Percentiles rank a stretch among this genome's conserved stretches.
These are phyloP conservation scores for Geotrichum bryndzae DNA, from an alignment of 1,139 yeast species.

Conservation along the genomic window DNA sequence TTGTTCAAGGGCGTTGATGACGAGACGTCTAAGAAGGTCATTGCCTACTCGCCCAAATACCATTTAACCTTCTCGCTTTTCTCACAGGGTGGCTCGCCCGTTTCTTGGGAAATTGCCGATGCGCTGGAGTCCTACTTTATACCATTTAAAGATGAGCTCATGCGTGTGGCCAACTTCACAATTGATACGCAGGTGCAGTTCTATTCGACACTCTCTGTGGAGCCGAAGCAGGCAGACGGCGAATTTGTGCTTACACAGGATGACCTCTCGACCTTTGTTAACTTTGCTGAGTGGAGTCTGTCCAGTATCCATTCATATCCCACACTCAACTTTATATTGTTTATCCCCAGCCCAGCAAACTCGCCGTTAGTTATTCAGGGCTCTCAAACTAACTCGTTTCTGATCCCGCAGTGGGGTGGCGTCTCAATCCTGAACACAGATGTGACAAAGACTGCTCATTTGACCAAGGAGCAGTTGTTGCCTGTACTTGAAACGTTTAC, in stretches of 20 bases:
- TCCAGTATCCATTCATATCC: slow-evolving; percentile 45
- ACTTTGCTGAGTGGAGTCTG: slow-evolving; percentile 73
- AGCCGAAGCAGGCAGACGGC: slow-evolving; percentile 15
- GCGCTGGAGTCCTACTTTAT: slow-evolving; percentile 43
- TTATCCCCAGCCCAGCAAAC: slow-evolving; percentile 49
- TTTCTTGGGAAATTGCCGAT: slow-evolving; percentile 52
- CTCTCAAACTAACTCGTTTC: slow-evolving; percentile 52
- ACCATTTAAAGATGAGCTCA: slow-evolving; percentile 40
- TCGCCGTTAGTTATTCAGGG: slow-evolving; percentile 36
- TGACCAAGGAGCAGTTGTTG: slow-evolving; percentile 45
- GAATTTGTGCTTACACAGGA: slow-evolving; percentile 26
- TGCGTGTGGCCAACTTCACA: slow-evolving; percentile 58
- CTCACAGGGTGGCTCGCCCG: slow-evolving; percentile 48
- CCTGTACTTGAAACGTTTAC: slow-evolving; percentile 66
- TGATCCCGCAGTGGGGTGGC: slow-evolving; percentile 92
- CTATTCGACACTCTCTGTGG: slow-evolving; percentile 44
- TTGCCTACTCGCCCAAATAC: slow-evolving; percentile 53
- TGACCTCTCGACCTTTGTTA: slow-evolving; percentile 64
- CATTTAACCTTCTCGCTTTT: slow-evolving; percentile 63
- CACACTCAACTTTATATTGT: slow-evolving; percentile 62
- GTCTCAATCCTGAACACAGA: slow-evolving; percentile 30
- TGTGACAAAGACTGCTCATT: slow-evolving; percentile 12
- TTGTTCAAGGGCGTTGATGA: slow-evolving; percentile 19
- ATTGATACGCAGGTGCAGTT: slow-evolving; percentile 76
- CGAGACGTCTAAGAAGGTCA: slow-evolving; percentile 18